Evolutionary conservation across 345 rosid species (phyloP), one percentile per base, ranked within the genome.

Genomic region (Sisymbrium altissimum): DNA sequence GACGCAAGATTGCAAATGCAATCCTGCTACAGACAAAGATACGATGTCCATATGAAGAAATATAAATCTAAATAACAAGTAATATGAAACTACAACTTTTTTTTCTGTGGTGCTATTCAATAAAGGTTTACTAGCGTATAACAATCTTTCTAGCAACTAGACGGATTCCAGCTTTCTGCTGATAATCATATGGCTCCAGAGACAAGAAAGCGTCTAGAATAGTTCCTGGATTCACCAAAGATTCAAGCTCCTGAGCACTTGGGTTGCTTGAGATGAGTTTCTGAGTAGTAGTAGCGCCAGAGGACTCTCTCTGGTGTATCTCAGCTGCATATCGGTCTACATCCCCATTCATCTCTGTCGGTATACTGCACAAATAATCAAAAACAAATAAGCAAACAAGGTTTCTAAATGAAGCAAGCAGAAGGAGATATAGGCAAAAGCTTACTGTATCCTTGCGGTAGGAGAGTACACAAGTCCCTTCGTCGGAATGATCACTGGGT

Each of bases 391-490:
- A 45, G 71, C 66, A 46, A n/a, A 30, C 57, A 21, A 38, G 32
- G 50, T n/a, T 54, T 63, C n/a, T 45, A 29, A 21, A 69, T 54
- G 62, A 44, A 64, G 54, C 9, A 44, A 44, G 6, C 12, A 36
- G 46, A 69, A 19, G 6, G 52, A 43, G 52, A 17, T 63, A 7
- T 11, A 58, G 14, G 49, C 23, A 14, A 43, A 70, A 49, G 82
- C 96, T 84, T 90, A 95, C 99, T 86, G 79, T 79, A 95, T 71
- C 77, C 97, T 90, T 33, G 82, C 78, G 10, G 81, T 92, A 0
- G 91, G 92, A 66, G 19, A 52, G 66, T 75, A 79, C 70, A 35
- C 6, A 46, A 32, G 80, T 52, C 79, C 84, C 3, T 40, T 39
- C 70, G 66, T 71, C 57, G 83, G 82, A 17, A 5, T 59, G 73